Base-by-base conservation (phyloP, 352 stramenopile genomes). In the Phytophthora nicotianae region DNA sequence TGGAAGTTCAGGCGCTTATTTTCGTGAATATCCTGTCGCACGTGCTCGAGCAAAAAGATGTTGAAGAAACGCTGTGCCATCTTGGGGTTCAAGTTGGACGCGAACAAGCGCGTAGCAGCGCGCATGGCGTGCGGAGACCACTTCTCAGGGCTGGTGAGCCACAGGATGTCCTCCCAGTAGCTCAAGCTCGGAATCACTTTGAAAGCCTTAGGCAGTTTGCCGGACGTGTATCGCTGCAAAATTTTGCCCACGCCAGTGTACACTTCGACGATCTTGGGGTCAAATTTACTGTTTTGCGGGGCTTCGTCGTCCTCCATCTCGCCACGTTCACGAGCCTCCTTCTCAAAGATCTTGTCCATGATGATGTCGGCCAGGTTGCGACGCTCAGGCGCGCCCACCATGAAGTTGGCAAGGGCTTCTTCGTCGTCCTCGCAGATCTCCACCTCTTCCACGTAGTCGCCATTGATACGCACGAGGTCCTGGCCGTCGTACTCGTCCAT, bases 1-100 rank as follows among this genome's bases (percentile, higher is more conserved):
- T 99, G 97, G 77, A 99, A 99, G 80, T 99, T 99, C 33, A 99
- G 83, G 26, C 98, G 79, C 65, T 99, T 98, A 83, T 99, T 98
- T 32, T 90, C 75, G 52, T 92, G 82, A 70, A 99, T 99, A 77
- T 99, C 97, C 59, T 98, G 94, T 20, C 97, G 62, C 88, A 99
- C 73, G 69, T 96, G 93, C 81, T 98, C 96, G 21, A 99, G 77
- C 56, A 99, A 73, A 32, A 99, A 97, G 26, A 99, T 85, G 73
- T 99, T 98, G 75, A 98, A 99, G 76, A 99, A 99, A 19, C 97
- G 88, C 86, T 99, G 97, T 10, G 97, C 97, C 91, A 99, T 98
- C 79, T 99, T 99, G 21, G 95, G 93, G 80, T 99, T 99, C 52
- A 99, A 83, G 79, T 99, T 99, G 50, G 97, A 99, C 21, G 97